phyloP scores from a whole-genome alignment of 202 grass and related monocot genomes.

The Schoenoplectus tabernaemontani region DNA sequence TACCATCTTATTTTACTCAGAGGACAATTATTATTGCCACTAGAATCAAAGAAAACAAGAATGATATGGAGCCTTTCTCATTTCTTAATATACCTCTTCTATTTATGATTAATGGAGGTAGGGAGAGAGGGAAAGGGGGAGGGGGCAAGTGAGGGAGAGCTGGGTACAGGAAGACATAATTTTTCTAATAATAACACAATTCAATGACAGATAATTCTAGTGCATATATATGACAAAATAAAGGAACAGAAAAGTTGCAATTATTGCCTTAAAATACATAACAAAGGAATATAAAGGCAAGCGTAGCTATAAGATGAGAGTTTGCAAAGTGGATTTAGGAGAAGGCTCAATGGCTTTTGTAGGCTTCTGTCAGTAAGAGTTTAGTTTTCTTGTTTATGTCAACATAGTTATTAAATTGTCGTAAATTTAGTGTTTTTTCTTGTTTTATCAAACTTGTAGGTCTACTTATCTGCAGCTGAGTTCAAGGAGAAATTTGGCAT shows the following conservation, averaged over 20 bases:
- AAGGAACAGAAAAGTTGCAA: background rate
- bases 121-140: no score
- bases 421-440: no score
- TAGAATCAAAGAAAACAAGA: background rate
- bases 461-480: slow-evolving; percentile 61
- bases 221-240: background rate
- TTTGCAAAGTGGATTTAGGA: background rate
- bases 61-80: background rate
- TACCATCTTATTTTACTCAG: slow-evolving; percentile 18
- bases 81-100: background rate
- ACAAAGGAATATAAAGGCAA: background rate
- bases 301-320: background rate
- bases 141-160: background rate
- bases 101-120: background rate
- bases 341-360: no score
- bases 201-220: background rate
- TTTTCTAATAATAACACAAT: background rate
- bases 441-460: slow-evolving; percentile 30
- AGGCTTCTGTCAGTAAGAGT: background rate
- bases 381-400: background rate
- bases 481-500: slow-evolving; percentile 80
- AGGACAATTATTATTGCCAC: background rate
- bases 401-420: no score
- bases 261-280: background rate
- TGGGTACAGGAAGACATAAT: background rate